Evolutionary conservation across 768 basidiomycete species (phyloP), one percentile per base, ranked within the genome.

Genomic region (Gloeophyllum trabeum): DNA sequence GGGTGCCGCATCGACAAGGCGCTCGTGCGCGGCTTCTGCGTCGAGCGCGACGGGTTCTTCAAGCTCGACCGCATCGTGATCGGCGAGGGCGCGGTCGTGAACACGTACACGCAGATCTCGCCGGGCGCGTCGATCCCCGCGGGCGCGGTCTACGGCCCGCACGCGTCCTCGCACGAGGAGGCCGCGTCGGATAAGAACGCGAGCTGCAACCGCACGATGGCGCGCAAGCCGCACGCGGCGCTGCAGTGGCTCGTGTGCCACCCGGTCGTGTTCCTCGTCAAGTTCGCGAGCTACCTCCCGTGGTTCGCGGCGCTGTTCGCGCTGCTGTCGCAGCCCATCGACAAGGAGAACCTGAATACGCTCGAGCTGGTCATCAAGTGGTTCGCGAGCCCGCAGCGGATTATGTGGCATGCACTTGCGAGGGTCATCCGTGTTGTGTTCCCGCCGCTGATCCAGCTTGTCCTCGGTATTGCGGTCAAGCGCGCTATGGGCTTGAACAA

Each of bases 1-100:
- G 69, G 63, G 5, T 67, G 65, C 42, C 60, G 61, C n/a, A 55
- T 72, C 32, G 67, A 70, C 44, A 58, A 55, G 19, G 51, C 65
- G 0, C 53, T 63, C 3, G 50, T 70, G 10, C 62, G 69, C 10
- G 67, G 64, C 10, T 70, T 71, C 47, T 61, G 63, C 36, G 66
- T 70, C 4, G 70, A 72, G 48, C 55, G 63, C 16, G 64, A 70
- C 42, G 67, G 69, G 4, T 60, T 49, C 42, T 66, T 72, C 56
- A 61, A 61, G 14, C 58, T 72, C 14, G 64, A 58, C 12, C 53
- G 50, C 2, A 57, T 70, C 39, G 55, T 54, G 6, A 57, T 72
- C 39, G 68, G 69, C 5, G 44, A 50, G 16, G 54, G 58, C 23
- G 65, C 64, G 4, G 52, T 62, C 7, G 48, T 70, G 24, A 72